Percentiles rank a stretch among this genome's conserved stretches.
Conservation (phyloP, 805 yeast species). For the Wickerhamomyces rabaulensis region DNA sequence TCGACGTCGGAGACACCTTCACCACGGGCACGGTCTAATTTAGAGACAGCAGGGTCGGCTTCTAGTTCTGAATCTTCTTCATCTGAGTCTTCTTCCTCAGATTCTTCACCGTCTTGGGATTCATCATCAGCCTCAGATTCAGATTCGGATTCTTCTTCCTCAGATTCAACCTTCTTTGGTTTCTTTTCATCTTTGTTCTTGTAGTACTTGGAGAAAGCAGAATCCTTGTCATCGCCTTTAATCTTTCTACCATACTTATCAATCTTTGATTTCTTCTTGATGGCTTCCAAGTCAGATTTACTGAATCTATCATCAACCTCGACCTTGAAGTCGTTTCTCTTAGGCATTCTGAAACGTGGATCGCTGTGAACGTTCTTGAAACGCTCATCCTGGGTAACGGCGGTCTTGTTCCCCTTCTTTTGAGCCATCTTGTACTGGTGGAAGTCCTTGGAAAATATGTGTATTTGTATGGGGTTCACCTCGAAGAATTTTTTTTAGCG, state of each 20-base stretch:
- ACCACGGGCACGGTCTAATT: slow-evolving; percentile 63
- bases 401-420: slow-evolving; percentile 7
- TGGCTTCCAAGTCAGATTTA: slow-evolving; percentile 53
- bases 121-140: slow-evolving; percentile 19
- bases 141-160: slow-evolving; percentile 6
- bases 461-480: not conserved
- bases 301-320: slow-evolving; percentile 85
- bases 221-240: slow-evolving; percentile 38
- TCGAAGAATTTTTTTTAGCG: slow-evolving; percentile 1
- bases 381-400: slow-evolving; percentile 59
- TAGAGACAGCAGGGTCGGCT: not conserved
- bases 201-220: slow-evolving; percentile 17
- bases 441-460: not conserved
- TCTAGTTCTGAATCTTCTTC: slow-evolving; percentile 15
- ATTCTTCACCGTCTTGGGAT: slow-evolving; percentile 12
- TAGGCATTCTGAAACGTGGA: slow-evolving; percentile 81
- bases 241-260: slow-evolving; percentile 86
- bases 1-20: slow-evolving; percentile 41
- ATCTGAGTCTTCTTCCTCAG: slow-evolving; percentile 12
- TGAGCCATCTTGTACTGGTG: slow-evolving; percentile 6
- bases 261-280: slow-evolving; percentile 50
- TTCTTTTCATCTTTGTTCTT: slow-evolving; percentile 42
- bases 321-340: slow-evolving; percentile 61
- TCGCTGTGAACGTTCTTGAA: slow-evolving; percentile 77
- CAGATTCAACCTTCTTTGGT: slow-evolving; percentile 15